A percentile compares a stretch with the other conserved stretches of the same genome.
phyloP scores from a whole-genome alignment of 2,329 filamentous ascomycete genomes.

The Laburnicola sp. region DNA sequence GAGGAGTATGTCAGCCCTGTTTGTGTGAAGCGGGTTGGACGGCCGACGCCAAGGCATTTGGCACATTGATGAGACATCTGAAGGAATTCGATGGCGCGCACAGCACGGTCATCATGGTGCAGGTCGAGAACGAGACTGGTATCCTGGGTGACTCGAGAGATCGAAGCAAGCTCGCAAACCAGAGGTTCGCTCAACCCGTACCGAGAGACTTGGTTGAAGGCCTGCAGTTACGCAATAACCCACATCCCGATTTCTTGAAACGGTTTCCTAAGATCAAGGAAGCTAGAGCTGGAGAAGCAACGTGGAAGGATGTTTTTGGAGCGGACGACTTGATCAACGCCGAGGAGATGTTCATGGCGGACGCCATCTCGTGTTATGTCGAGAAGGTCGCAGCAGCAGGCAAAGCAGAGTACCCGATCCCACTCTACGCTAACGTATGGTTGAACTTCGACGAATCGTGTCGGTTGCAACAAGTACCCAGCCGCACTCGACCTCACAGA shows the following conservation, averaged over 20 bases:
- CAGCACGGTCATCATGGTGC: constrained; percentile 57
- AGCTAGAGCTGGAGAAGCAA: constrained; percentile 18
- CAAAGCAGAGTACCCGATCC: constrained; percentile 48
- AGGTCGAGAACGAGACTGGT: constrained; percentile 59
- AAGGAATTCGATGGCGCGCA: constrained; percentile 50
- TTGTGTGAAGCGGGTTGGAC: constrained; percentile 40
- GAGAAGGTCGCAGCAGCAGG: constrained; percentile 48
- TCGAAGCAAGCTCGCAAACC: constrained; percentile 40
- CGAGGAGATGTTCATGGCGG: constrained; percentile 56
- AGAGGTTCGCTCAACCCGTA: constrained; percentile 46
- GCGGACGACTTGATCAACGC: constrained; percentile 35
- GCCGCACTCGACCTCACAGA: constrained; percentile 32
- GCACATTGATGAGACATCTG: constrained; percentile 41
- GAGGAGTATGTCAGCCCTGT: constrained; percentile 36
- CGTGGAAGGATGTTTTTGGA: constrained; percentile 50
- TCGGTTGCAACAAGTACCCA: neutral
- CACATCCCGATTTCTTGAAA: constrained; percentile 27
- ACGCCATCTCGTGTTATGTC: constrained; percentile 50
- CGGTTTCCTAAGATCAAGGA: constrained; percentile 27
- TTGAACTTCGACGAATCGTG: constrained; percentile 41
- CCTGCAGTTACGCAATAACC: constrained; percentile 21
- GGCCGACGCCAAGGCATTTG: constrained; percentile 48
- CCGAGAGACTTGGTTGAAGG: constrained; percentile 43
- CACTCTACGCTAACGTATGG: constrained; percentile 54
- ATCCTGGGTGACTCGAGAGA: constrained; percentile 58